These are phyloP conservation scores for Trypanosoma rangeli DNA, from an alignment of 208 protist genomes.

Conservation along the genomic window DNA sequence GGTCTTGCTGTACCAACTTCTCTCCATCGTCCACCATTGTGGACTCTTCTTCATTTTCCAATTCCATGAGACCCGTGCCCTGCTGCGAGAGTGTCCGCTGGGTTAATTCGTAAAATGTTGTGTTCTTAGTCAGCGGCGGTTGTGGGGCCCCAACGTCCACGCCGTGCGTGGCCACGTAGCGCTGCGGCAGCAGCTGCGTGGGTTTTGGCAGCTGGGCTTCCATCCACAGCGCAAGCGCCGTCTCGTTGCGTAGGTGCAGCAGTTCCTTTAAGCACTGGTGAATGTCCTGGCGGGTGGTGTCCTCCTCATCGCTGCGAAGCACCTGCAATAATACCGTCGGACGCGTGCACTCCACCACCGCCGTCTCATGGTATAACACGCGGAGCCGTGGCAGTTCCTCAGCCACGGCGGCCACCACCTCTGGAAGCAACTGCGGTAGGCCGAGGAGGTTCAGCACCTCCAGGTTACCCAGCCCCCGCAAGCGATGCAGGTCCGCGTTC, in stretches of 20 bases:
- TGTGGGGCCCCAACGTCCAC: conserved; percentile 9
- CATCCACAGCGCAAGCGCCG: conserved; percentile 36
- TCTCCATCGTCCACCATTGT: not conserved
- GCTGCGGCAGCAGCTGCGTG: conserved; percentile 7
- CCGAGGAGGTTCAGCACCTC: conserved; percentile 34
- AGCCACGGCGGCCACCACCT: conserved; percentile 20
- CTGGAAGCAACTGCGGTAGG: conserved; percentile 20
- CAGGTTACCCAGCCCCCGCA: conserved; percentile 20
- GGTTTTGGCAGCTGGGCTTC: conserved; percentile 34
- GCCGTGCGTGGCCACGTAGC: not conserved
- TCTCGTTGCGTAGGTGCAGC: conserved; percentile 33
- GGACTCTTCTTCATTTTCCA: not conserved
- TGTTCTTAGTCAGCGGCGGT: conserved; percentile 24
- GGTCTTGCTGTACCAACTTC: not conserved
- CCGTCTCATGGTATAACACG: conserved; percentile 36
- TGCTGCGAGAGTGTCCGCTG: conserved; percentile 6
- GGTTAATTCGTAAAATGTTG: conserved; percentile 28
- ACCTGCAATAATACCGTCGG: conserved; percentile 7
- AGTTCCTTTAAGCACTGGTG: conserved; percentile 22
- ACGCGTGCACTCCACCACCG: conserved; percentile 3
- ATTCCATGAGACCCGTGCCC: not conserved
- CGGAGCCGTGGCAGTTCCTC: conserved; percentile 16
- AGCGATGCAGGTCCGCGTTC: conserved; percentile 10
- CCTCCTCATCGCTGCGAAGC: conserved; percentile 24
- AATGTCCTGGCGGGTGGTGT: conserved; percentile 19